Conservation (phyloP, 306 rosid genomes). For the Clitoria ternatea region DNA sequence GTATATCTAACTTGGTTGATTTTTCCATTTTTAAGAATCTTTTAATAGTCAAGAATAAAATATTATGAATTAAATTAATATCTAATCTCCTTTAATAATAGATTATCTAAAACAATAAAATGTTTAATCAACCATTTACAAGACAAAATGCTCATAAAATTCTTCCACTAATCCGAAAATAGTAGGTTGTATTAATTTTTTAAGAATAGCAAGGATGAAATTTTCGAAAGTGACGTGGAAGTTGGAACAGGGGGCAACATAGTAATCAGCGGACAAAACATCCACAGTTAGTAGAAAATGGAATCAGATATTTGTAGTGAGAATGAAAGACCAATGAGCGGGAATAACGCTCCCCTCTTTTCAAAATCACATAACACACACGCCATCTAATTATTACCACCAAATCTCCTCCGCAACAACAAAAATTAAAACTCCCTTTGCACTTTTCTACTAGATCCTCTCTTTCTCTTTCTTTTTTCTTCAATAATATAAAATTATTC, state of each 20-base stretch:
- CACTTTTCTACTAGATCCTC: not conserved
- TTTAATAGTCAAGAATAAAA: no score
- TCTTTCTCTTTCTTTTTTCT: not conserved
- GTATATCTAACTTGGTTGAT: no score
- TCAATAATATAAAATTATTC: no score
- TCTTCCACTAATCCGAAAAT: no score
- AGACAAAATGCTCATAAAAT: no score
- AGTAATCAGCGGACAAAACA: constrained; percentile 2
- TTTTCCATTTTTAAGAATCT: no score
- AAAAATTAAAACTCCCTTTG: constrained; percentile 9
- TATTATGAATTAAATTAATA: no score
- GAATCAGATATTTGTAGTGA: constrained; percentile 13
- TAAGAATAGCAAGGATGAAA: no score
- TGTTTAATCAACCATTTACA: no score
- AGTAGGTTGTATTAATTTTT: not conserved
- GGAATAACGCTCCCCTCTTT: constrained; percentile 48
- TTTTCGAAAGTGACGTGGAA: no score
- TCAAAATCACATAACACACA: constrained; percentile 22
- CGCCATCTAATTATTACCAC: not conserved
- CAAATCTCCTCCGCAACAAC: constrained; percentile 20
- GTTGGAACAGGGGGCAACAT: not conserved
- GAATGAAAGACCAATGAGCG: constrained; percentile 38
- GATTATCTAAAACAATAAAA: no score
- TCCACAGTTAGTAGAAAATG: not conserved
- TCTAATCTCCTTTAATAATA: no score